A percentile compares a stretch with the other conserved stretches of the same genome.
These are phyloP conservation scores for Theobroma grandiflorum DNA, from an alignment of 441 rosid species.

Conservation along the genomic window DNA sequence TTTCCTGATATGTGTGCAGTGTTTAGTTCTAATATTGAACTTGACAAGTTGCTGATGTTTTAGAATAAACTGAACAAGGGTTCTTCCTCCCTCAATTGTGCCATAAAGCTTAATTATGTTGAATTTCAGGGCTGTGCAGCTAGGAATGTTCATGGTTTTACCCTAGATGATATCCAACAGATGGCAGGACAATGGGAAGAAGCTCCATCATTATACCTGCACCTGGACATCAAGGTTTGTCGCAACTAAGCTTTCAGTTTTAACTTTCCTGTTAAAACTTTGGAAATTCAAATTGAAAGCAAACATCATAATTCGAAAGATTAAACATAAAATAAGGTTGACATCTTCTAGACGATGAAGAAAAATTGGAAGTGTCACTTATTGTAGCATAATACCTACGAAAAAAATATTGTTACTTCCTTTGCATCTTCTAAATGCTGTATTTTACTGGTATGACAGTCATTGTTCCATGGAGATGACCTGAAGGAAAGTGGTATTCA, in stretches of 20 bases:
- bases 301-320: conserved; percentile 4
- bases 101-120: conserved; percentile 23
- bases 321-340: background rate
- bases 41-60: conserved; percentile 20
- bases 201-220: conserved; percentile 78
- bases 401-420: background rate
- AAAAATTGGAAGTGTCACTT: conserved; percentile 8
- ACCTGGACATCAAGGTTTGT: conserved; percentile 78
- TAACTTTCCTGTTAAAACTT: background rate
- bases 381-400: background rate
- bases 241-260: conserved; percentile 12
- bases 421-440: conserved; percentile 27
- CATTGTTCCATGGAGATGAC: conserved; percentile 80
- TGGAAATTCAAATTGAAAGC: conserved; percentile 16
- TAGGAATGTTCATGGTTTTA: conserved; percentile 89
- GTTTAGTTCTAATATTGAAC: conserved; percentile 13
- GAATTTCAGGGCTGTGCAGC: conserved; percentile 93
- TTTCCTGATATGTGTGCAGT: background rate
- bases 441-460: conserved; percentile 57
- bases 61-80: conserved; percentile 23
- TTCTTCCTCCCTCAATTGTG: conserved; percentile 16
- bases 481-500: conserved; percentile 81
- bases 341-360: background rate
- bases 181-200: conserved; percentile 93
- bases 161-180: conserved; percentile 73